Conservation (phyloP, 371 early-diverging fungal species). For the Blakeslea trispora region DNA sequence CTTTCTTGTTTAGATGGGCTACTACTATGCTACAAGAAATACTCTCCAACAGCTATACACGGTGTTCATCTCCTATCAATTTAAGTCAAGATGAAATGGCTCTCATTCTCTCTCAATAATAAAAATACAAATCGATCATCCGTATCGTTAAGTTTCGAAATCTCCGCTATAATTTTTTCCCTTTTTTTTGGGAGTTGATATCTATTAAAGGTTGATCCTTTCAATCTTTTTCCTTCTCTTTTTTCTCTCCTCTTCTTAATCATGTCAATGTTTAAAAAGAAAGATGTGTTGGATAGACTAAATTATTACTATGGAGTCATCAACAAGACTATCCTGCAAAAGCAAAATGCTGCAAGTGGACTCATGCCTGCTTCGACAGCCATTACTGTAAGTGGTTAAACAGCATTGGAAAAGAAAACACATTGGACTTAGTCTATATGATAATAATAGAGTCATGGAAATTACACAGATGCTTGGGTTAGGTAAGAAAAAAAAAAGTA, state of each 20-base stretch:
- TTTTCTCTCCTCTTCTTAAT: neutral
- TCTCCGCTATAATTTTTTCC: conserved; percentile 8
- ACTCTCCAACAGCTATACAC: conserved; percentile 51
- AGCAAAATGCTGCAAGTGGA: conserved; percentile 82
- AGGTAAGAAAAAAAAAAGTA: conserved; percentile 50
- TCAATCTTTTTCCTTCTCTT: neutral
- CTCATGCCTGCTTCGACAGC: conserved; percentile 89
- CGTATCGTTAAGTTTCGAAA: neutral
- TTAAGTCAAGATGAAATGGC: conserved; percentile 20
- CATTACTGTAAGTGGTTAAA: conserved; percentile 63
- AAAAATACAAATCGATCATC: neutral
- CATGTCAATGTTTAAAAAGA: conserved; percentile 14
- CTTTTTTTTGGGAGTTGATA: neutral
- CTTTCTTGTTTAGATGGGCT: conserved; percentile 37
- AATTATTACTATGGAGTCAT: conserved; percentile 78
- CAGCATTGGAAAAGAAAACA: no score
- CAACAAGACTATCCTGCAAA: conserved; percentile 69
- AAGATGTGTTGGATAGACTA: conserved; percentile 46
- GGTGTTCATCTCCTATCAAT: conserved; percentile 18
- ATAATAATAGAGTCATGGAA: conserved; percentile 63
- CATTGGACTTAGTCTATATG: no score
- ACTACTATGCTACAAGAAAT: conserved; percentile 60
- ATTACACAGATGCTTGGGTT: conserved; percentile 92
- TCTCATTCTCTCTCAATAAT: conserved; percentile 14
- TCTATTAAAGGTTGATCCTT: no score